A percentile compares a stretch with the other conserved stretches of the same genome.
Evolutionary conservation across 768 basidiomycete species (phyloP).

Genomic region (Hirschioporus abietinus): DNA sequence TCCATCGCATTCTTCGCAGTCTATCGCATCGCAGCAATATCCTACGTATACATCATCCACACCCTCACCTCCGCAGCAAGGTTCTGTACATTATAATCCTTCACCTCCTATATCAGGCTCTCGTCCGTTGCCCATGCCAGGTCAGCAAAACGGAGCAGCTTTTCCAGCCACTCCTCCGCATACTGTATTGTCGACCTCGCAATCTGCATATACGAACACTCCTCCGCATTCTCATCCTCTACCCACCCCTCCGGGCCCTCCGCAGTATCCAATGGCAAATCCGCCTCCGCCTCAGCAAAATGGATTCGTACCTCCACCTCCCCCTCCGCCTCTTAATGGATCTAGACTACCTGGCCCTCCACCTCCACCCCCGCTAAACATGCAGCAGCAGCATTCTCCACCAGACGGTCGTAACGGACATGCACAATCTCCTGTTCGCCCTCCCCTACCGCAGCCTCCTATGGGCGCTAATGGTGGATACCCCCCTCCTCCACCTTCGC

Average conservation of each 20-base stretch:
- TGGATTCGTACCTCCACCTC: constrained; percentile 10
- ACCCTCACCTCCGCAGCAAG: constrained; percentile 2
- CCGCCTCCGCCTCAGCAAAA: constrained; percentile 10
- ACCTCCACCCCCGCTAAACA: constrained; percentile 7
- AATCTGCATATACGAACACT: constrained; percentile 8
- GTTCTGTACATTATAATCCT: constrained; percentile 3
- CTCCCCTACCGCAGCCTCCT: neutral
- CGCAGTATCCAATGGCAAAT: constrained; percentile 16
- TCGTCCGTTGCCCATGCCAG: constrained; percentile 8
- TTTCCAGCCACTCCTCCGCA: constrained; percentile 13
- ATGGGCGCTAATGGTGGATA: neutral
- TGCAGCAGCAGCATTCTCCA: constrained; percentile 7
- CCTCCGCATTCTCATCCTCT: constrained; percentile 29
- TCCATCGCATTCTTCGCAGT: constrained; percentile 10
- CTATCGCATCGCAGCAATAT: constrained; percentile 1
- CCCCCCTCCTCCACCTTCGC: constrained; percentile 10
- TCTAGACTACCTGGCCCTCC: constrained; percentile 6
- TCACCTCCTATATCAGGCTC: neutral
- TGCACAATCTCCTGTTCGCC: neutral
- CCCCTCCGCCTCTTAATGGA: constrained; percentile 3
- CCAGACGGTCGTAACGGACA: neutral
- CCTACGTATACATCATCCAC: neutral
- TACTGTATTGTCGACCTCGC: constrained; percentile 17
- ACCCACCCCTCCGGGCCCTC: constrained; percentile 37
- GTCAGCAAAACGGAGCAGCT: constrained; percentile 9